phyloP scores from a whole-genome alignment of 1,284 basidiomycete species.

The Tetrapyrgos nigripes region DNA sequence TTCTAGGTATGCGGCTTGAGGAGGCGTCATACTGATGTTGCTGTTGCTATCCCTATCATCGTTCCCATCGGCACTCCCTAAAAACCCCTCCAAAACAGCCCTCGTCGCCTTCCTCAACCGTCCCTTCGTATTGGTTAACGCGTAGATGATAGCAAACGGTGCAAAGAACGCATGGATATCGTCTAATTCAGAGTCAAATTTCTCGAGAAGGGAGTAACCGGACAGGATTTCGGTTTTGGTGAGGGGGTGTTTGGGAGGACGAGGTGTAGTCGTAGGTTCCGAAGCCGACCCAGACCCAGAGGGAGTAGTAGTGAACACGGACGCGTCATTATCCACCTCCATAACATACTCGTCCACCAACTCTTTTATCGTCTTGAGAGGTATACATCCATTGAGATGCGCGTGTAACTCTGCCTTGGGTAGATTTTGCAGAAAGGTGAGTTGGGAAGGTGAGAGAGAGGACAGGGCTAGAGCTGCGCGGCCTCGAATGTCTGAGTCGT shows the following conservation, averaged over 20 bases:
- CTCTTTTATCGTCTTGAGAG: constrained; percentile 65
- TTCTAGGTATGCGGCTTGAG: constrained; percentile 75
- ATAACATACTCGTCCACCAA: constrained; percentile 59
- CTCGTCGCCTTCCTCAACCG: constrained; percentile 60
- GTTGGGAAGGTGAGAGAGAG: constrained; percentile 56
- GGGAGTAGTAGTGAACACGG: too few relatives aligned
- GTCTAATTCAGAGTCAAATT: constrained; percentile 53
- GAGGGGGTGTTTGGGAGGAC: constrained; percentile 7
- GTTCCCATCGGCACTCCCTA: constrained; percentile 44
- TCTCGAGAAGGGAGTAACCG: constrained; percentile 55
- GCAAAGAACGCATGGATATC: constrained; percentile 73
- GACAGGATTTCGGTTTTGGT: constrained; percentile 41
- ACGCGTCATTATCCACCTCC: too few relatives aligned
- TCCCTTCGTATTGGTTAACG: constrained; percentile 65
- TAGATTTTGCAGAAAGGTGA: constrained; percentile 62
- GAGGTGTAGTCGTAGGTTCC: too few relatives aligned
- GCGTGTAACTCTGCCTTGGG: constrained; percentile 86
- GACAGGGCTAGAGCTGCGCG: constrained; percentile 46
- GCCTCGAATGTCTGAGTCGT: neutral
- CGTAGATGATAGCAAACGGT: constrained; percentile 80
- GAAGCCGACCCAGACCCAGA: too few relatives aligned
- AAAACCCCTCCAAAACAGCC: constrained; percentile 69
- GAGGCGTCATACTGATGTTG: too few relatives aligned
- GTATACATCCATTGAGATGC: constrained; percentile 84
- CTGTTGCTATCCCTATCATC: too few relatives aligned